Conservation (phyloP, 2,329 filamentous ascomycete genomes). For the Ceratocystis cacaofunesta region DNA sequence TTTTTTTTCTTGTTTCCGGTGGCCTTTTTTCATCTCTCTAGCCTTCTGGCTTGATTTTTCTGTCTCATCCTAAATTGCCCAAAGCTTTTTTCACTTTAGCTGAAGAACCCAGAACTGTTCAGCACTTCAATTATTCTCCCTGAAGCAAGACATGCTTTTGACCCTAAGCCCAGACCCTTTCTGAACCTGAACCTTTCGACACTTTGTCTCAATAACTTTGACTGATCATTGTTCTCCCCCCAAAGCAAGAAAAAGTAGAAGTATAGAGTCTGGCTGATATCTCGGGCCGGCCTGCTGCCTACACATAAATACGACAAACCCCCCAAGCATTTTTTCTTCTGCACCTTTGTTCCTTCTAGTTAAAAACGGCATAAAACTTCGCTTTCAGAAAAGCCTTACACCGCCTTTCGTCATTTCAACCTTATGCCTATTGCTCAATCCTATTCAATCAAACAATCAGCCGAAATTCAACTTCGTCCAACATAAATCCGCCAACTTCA, state of each 20-base stretch:
- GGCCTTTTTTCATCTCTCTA: too few species aligned
- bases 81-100: neutral
- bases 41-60: neutral
- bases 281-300: neutral
- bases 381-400: too few species aligned
- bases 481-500: neutral
- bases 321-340: neutral
- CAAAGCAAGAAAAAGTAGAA: neutral
- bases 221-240: neutral
- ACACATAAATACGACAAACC: neutral
- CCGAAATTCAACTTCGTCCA: too few species aligned
- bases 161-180: conserved; percentile 11
- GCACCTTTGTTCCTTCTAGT: neutral
- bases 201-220: neutral
- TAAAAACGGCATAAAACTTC: too few species aligned
- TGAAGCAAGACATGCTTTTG: neutral
- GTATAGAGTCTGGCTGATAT: neutral
- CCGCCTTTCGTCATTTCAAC: too few species aligned
- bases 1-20: too few species aligned
- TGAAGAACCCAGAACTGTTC: neutral
- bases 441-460: too few species aligned
- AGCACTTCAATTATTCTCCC: neutral
- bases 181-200: neutral
- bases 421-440: too few species aligned
- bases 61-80: neutral